A percentile compares a stretch with the other conserved stretches of the same genome.
These are phyloP conservation scores for Sphaerulina vaccinii DNA, from an alignment of 2,329 filamentous ascomycete genomes.

Conservation along the genomic window DNA sequence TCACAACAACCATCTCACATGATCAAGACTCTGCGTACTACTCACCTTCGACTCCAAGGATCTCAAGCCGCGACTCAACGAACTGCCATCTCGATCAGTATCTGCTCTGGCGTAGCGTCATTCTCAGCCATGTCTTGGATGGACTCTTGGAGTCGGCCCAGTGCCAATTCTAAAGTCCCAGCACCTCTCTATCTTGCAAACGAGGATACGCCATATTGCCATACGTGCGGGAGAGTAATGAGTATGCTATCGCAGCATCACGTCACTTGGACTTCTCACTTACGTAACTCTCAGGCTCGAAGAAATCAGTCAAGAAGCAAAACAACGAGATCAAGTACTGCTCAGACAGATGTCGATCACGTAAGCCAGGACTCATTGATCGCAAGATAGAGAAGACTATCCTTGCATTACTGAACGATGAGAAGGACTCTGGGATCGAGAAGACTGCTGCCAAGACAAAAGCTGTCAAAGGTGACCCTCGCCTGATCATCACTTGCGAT, in stretches of 20 bases:
- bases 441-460: slow-evolving; percentile 35
- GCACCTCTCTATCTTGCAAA: slow-evolving; percentile 50
- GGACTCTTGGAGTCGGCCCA: slow-evolving; percentile 42
- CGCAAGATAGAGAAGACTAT: slow-evolving; percentile 55
- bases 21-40: neutral
- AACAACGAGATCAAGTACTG: slow-evolving; percentile 54
- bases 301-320: slow-evolving; percentile 30
- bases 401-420: slow-evolving; percentile 42
- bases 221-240: slow-evolving; percentile 58
- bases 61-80: neutral
- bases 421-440: slow-evolving; percentile 36
- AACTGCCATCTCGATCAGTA: neutral
- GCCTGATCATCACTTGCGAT: slow-evolving; percentile 52
- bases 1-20: neutral
- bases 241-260: slow-evolving; percentile 32
- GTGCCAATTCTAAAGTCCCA: slow-evolving; percentile 27
- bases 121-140: slow-evolving; percentile 47
- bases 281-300: slow-evolving; percentile 16
- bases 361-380: slow-evolving; percentile 47
- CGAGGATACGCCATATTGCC: slow-evolving; percentile 55
- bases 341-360: slow-evolving; percentile 54
- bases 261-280: neutral
- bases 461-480: slow-evolving; percentile 51
- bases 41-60: neutral
- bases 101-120: neutral